Evolutionary conservation across 768 basidiomycete species (phyloP).

Genomic region (Amylocystis lapponica): DNA sequence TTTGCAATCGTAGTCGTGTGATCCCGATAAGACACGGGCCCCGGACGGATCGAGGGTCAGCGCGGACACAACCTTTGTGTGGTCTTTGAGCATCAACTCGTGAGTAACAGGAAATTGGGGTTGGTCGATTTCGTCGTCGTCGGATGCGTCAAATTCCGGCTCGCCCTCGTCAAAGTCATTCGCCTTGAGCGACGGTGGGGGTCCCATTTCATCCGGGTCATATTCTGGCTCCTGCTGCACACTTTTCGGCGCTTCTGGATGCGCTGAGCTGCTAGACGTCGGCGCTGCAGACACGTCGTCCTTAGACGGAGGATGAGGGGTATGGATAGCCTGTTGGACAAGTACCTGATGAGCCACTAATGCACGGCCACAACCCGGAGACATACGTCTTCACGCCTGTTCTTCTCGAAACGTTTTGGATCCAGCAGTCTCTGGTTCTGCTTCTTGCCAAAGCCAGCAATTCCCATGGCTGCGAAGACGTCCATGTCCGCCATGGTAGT

Average conservation of each 20-base stretch:
- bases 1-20: constrained; percentile 97
- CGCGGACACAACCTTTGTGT: constrained; percentile 92
- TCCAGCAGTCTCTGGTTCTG: constrained; percentile 61
- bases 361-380: too few species aligned
- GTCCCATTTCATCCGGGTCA: constrained; percentile 20
- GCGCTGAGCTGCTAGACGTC: neutral
- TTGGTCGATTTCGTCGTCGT: constrained; percentile 43
- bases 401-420: constrained; percentile 74
- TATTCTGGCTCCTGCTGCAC: constrained; percentile 20
- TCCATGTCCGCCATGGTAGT: constrained; percentile 66
- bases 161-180: constrained; percentile 14
- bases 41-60: constrained; percentile 91
- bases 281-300: too few species aligned
- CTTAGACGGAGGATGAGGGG: too few species aligned
- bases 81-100: constrained; percentile 90
- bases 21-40: constrained; percentile 84
- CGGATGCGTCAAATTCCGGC: constrained; percentile 33
- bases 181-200: constrained; percentile 6
- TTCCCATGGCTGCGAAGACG: constrained; percentile 78
- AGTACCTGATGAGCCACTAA: too few species aligned
- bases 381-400: constrained; percentile 47
- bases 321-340: too few species aligned
- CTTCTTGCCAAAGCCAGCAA: constrained; percentile 77
- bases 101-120: constrained; percentile 83
- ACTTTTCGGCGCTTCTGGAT: neutral